These are phyloP conservation scores for Russula sp. DNA, from an alignment of 768 basidiomycete species.

Conservation along the genomic window DNA sequence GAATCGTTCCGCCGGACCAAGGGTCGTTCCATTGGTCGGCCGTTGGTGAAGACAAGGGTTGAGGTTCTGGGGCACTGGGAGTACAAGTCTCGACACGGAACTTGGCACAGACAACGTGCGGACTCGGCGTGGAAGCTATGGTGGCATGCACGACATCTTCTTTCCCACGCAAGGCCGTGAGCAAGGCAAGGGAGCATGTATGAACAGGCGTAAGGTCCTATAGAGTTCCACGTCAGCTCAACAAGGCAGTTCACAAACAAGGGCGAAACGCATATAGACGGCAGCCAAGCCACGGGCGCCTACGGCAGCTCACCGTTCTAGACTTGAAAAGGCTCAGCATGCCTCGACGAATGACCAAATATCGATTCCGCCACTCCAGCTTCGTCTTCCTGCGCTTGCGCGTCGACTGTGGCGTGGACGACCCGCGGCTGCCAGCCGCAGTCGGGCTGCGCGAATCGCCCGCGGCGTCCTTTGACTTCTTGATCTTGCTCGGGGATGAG, in stretches of 20 bases:
- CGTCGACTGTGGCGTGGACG: not conserved
- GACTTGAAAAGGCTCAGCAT: slow-evolving; percentile 47
- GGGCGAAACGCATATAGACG: not conserved
- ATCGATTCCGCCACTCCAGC: slow-evolving; percentile 56
- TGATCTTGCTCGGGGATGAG: not conserved
- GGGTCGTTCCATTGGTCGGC: slow-evolving; percentile 17
- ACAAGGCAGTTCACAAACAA: not conserved
- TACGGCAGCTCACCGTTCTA: slow-evolving; percentile 38
- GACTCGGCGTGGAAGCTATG: slow-evolving; percentile 3
- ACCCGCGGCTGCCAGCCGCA: not conserved
- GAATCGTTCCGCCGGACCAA: slow-evolving; percentile 17
- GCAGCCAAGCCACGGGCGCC: slow-evolving; percentile 19
- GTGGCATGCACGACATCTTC: slow-evolving; percentile 13
- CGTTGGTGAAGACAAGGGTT: not conserved
- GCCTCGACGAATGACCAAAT: slow-evolving; percentile 55
- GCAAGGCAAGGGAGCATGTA: slow-evolving; percentile 15
- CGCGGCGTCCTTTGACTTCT: slow-evolving; percentile 19
- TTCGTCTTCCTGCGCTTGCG: slow-evolving; percentile 30
- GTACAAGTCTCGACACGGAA: not conserved
- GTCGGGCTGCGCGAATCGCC: not conserved
- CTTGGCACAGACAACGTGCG: slow-evolving; percentile 20
- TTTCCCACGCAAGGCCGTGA: slow-evolving; percentile 16
- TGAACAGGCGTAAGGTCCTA: slow-evolving; percentile 20
- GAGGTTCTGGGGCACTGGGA: not conserved
- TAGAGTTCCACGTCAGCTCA: not conserved